Conservation (phyloP, 2,329 filamentous ascomycete species). For the Amesomyces nigricolor region DNA sequence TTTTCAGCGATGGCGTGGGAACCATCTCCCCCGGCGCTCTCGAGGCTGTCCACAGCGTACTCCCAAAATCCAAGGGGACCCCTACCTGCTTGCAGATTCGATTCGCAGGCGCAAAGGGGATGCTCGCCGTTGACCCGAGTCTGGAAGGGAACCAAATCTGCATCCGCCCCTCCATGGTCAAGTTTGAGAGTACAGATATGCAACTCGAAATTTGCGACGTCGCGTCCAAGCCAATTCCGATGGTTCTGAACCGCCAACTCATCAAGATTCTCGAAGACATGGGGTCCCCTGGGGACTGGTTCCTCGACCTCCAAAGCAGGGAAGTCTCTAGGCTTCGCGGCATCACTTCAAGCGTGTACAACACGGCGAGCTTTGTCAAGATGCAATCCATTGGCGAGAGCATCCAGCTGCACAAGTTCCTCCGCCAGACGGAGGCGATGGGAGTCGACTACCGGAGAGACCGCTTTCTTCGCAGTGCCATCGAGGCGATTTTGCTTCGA, state of each 20-base stretch:
- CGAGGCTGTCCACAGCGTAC: conserved; percentile 50
- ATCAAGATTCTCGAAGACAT: conserved; percentile 87
- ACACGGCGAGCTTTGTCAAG: conserved; percentile 62
- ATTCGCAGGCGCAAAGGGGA: conserved; percentile 69
- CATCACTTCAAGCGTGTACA: conserved; percentile 52
- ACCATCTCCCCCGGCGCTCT: conserved; percentile 60
- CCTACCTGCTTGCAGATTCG: conserved; percentile 72
- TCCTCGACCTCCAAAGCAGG: conserved; percentile 58
- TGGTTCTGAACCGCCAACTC: conserved; percentile 71
- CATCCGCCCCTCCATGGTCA: conserved; percentile 71
- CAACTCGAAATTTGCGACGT: conserved; percentile 69
- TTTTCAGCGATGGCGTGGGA: conserved; percentile 77
- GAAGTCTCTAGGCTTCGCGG: conserved; percentile 55
- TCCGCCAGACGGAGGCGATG: conserved; percentile 53
- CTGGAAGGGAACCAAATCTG: conserved; percentile 53
- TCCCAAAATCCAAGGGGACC: conserved; percentile 42
- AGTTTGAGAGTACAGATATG: conserved; percentile 57
- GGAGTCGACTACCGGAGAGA: conserved; percentile 63
- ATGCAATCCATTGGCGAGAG: conserved; percentile 54
- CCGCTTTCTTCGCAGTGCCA: conserved; percentile 60
- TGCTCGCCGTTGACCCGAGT: conserved; percentile 63
- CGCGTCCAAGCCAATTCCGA: conserved; percentile 58
- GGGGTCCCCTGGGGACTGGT: conserved; percentile 51
- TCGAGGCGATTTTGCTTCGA: conserved; percentile 65
- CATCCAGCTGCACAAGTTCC: conserved; percentile 56